Evolutionary conservation across 2,329 filamentous ascomycete genomes (phyloP).

Genomic region (Exophiala sp.): DNA sequence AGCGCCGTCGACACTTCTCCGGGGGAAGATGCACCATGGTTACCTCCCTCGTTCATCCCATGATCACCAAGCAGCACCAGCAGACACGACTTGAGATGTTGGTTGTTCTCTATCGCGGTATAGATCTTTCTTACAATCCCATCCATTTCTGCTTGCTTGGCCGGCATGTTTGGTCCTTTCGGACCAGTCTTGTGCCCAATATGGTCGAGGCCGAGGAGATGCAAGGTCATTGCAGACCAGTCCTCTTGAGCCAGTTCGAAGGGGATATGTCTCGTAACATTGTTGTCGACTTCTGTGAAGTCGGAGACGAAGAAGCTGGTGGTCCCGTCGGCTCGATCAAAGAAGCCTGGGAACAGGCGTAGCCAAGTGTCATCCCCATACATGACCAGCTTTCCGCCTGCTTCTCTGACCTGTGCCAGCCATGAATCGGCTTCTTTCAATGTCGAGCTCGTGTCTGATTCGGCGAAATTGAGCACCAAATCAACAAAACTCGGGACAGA

Average conservation of each 20-base stretch:
- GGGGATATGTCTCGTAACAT: conserved; percentile 86
- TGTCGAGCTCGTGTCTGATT: conserved; percentile 84
- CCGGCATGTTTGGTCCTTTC: conserved; percentile 78
- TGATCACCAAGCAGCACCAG: conserved; percentile 89
- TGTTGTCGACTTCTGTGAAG: conserved; percentile 95
- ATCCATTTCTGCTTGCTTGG: conserved; percentile 94
- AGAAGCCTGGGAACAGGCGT: conserved; percentile 86
- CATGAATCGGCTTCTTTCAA: conserved; percentile 88
- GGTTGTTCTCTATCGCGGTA: conserved; percentile 61
- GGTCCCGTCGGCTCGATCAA: conserved; percentile 82
- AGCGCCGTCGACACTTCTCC: conserved; percentile 92
- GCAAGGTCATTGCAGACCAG: conserved; percentile 90
- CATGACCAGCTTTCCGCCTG: conserved; percentile 73
- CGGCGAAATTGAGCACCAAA: conserved; percentile 91
- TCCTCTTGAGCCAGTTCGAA: conserved; percentile 68
- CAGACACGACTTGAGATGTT: conserved; percentile 69
- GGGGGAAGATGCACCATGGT: conserved; percentile 87
- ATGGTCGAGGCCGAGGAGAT: conserved; percentile 93
- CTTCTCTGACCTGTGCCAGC: conserved; percentile 84
- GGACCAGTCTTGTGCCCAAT: conserved; percentile 96
- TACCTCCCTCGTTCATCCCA: conserved; percentile 98
- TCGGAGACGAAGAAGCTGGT: conserved; percentile 98
- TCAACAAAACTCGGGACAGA: conserved; percentile 98
- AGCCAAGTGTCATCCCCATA: conserved; percentile 98
- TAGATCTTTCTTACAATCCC: conserved; percentile 70